Conservation (phyloP, 225 moss, liverwort and hornwort genomes). For the Bryum argenteum region DNA sequence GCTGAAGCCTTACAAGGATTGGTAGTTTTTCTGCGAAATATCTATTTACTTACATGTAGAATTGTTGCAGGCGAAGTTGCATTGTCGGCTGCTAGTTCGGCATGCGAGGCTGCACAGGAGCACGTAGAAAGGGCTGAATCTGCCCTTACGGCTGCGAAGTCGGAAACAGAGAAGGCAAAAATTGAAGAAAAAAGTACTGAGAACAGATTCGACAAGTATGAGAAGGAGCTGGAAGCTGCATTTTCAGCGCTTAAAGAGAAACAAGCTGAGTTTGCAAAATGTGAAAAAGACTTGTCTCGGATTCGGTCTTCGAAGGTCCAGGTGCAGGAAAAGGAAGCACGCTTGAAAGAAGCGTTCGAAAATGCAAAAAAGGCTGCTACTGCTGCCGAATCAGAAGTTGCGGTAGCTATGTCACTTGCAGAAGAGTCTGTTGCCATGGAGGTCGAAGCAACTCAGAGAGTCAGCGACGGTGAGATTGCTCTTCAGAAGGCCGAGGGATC, state of each 20-base stretch:
- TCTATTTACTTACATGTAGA: slow-evolving; percentile 2
- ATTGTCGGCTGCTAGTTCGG: slow-evolving; percentile 53
- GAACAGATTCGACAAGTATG: slow-evolving; percentile 29
- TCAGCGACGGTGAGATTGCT: slow-evolving; percentile 81
- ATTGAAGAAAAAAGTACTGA: slow-evolving; percentile 24
- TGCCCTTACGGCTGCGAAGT: slow-evolving; percentile 41
- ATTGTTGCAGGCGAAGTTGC: slow-evolving; percentile 51
- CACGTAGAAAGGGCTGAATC: slow-evolving; percentile 46
- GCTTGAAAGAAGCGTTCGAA: slow-evolving; percentile 45
- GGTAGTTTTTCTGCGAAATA: too few relatives aligned
- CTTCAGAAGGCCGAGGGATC: slow-evolving; percentile 80
- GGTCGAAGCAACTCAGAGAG: slow-evolving; percentile 85
- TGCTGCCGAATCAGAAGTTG: slow-evolving; percentile 76
- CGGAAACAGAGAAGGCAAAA: slow-evolving; percentile 32
- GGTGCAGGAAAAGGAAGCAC: slow-evolving; percentile 49
- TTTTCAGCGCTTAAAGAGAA: slow-evolving; percentile 45
- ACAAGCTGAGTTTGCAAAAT: slow-evolving; percentile 37
- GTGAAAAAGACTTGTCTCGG: slow-evolving; percentile 53
- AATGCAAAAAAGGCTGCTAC: slow-evolving; percentile 52
- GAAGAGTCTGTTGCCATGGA: slow-evolving; percentile 86
- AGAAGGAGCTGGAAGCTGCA: slow-evolving; percentile 63
- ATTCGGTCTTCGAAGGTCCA: slow-evolving; percentile 51
- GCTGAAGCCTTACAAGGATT: not conserved
- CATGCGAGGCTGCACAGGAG: slow-evolving; percentile 53
- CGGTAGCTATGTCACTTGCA: slow-evolving; percentile 80